Conservation (phyloP, 1,284 basidiomycete genomes). For the Marasmius oreades region DNA sequence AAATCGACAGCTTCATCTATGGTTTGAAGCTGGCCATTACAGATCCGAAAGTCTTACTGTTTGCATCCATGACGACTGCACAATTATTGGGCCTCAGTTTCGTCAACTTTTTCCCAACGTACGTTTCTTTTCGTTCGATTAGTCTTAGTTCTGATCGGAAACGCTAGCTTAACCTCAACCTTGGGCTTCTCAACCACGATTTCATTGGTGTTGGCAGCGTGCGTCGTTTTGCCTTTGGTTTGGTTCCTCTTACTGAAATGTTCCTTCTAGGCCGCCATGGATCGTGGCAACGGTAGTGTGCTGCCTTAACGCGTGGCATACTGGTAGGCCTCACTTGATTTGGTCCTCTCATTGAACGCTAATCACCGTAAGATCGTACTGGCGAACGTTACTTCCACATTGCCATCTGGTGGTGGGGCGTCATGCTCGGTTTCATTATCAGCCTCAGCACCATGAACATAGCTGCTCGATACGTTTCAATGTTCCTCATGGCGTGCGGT, state of each 20-base stretch:
- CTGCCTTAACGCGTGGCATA: slow-evolving; percentile 62
- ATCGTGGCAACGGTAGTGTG: slow-evolving; percentile 52
- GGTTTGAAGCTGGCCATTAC: slow-evolving; percentile 58
- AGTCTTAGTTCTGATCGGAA: neutral
- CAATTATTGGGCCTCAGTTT: slow-evolving; percentile 65
- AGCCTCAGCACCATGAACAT: slow-evolving; percentile 50
- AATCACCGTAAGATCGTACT: slow-evolving; percentile 40
- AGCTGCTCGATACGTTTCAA: slow-evolving; percentile 55
- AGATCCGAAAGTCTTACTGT: slow-evolving; percentile 60
- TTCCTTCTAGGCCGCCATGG: slow-evolving; percentile 57
- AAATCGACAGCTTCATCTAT: slow-evolving; percentile 36
- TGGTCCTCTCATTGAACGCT: slow-evolving; percentile 9
- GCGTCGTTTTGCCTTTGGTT: slow-evolving; percentile 28
- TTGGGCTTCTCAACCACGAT: slow-evolving; percentile 61
- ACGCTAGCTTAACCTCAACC: slow-evolving; percentile 53
- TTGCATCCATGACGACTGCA: slow-evolving; percentile 50
- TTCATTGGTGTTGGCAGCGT: slow-evolving; percentile 63
- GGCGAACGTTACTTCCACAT: slow-evolving; percentile 73
- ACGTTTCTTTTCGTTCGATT: slow-evolving; percentile 18
- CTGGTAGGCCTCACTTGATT: slow-evolving; percentile 38
- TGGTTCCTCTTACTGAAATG: neutral
- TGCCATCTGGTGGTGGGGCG: slow-evolving; percentile 54
- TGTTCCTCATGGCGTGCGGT: slow-evolving; percentile 63
- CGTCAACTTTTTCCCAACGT: slow-evolving; percentile 75
- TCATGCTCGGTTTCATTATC: slow-evolving; percentile 62